Conservation (phyloP, 140 eudicot species). For the Anethum foeniculum region DNA sequence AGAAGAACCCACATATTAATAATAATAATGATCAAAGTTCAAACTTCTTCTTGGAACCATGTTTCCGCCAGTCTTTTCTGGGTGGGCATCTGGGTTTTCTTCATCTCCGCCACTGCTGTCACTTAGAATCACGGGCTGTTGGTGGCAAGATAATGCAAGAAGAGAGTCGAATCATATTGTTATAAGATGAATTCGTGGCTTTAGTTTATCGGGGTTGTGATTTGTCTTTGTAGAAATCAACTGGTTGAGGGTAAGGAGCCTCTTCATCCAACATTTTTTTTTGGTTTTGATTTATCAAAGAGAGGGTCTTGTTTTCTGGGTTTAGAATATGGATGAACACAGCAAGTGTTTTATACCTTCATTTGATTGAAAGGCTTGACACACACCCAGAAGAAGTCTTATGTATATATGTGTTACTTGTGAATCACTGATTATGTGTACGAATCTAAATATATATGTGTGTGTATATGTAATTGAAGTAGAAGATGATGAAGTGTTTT, state of each 20-base stretch:
- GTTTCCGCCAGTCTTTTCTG: conserved; percentile 85
- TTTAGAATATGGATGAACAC: too few relatives aligned
- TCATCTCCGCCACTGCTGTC: conserved; percentile 32
- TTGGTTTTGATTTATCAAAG: background rate
- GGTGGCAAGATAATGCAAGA: conserved; percentile 25
- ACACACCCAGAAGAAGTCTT: too few relatives aligned
- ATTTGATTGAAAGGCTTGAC: background rate
- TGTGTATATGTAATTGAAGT: too few relatives aligned
- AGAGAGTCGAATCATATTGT: conserved; percentile 31
- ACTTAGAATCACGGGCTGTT: conserved; percentile 24
- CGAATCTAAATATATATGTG: too few relatives aligned
- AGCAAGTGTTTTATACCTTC: background rate
- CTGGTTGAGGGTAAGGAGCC: conserved; percentile 26
- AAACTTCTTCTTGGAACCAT: conserved; percentile 82
- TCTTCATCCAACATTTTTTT: background rate
- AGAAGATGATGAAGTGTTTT: too few relatives aligned
- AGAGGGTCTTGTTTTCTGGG: too few relatives aligned
- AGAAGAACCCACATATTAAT: too few relatives aligned
- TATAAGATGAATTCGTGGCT: background rate
- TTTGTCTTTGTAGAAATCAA: conserved; percentile 30
- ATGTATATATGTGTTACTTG: background rate
- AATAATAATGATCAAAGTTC: conserved; percentile 21
- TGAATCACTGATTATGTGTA: too few relatives aligned
- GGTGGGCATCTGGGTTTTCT: conserved; percentile 27
- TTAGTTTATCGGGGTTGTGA: conserved; percentile 11